Percentiles rank a stretch among this genome's conserved stretches.
Evolutionary conservation across 768 basidiomycete genomes (phyloP).

Genomic region (Mycena maculata): DNA sequence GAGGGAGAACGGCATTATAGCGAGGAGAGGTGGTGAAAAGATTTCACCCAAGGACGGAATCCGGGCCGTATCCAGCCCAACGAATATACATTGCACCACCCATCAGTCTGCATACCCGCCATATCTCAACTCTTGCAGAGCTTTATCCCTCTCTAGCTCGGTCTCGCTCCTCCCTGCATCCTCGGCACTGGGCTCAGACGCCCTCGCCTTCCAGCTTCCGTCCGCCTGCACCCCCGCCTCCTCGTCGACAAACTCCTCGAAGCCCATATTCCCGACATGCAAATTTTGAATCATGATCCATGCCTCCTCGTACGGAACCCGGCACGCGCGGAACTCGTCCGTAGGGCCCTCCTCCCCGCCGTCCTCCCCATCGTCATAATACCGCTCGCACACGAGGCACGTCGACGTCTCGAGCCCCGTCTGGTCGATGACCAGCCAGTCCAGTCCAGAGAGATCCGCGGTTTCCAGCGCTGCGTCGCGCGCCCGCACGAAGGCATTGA

Average conservation of each 20-base stretch:
- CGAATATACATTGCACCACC: too few species aligned
- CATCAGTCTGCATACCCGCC: too few species aligned
- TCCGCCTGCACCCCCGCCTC: conserved; percentile 14
- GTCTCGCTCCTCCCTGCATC: too few species aligned
- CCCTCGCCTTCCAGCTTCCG: conserved; percentile 13
- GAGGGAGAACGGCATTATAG: too few species aligned
- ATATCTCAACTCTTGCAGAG: too few species aligned
- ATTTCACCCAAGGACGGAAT: too few species aligned
- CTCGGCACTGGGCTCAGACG: too few species aligned
- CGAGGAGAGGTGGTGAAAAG: too few species aligned
- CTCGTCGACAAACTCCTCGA: conserved; percentile 27
- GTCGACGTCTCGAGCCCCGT: conserved; percentile 26
- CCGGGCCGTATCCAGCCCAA: too few species aligned
- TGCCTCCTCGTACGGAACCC: conserved; percentile 23
- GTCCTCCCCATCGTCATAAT: conserved; percentile 4
- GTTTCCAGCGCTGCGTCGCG: background rate
- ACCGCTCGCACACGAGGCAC: conserved; percentile 25
- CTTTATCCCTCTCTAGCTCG: too few species aligned
- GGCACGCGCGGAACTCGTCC: conserved; percentile 16
- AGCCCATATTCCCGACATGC: conserved; percentile 20
- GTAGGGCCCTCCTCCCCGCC: conserved; percentile 1
- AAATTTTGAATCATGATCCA: conserved; percentile 13
- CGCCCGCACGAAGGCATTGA: conserved; percentile 22
- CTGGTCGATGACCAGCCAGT: conserved; percentile 30
- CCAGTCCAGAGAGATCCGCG: background rate